Evolutionary conservation across 2,329 filamentous ascomycete species (phyloP).

Genomic region (Echinosphaeria canescens): DNA sequence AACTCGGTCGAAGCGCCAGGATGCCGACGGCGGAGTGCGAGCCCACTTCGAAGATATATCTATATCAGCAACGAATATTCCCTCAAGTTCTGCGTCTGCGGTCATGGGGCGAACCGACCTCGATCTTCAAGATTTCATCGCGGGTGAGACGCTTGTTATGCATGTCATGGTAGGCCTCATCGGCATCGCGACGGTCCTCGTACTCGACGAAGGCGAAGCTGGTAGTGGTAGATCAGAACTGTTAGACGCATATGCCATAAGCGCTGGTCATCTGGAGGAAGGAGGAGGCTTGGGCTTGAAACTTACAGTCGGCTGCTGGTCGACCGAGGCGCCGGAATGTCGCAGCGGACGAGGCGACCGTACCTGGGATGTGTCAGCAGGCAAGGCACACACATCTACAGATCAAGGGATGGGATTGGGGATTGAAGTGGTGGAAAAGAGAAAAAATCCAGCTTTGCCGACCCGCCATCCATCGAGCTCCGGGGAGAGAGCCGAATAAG

Average conservation of each 20-base stretch:
- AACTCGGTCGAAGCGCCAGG: slow-evolving; percentile 71
- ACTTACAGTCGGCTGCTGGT: slow-evolving; percentile 90
- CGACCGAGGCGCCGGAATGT: slow-evolving; percentile 90
- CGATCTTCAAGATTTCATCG: slow-evolving; percentile 92
- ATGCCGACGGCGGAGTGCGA: slow-evolving; percentile 89
- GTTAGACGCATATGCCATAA: no score
- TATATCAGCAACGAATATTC: background rate
- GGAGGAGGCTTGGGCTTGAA: background rate
- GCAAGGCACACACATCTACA: no score
- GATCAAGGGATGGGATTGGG: no score
- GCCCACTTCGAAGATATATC: slow-evolving; percentile 75
- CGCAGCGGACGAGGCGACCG: slow-evolving; percentile 91
- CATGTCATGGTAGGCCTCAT: slow-evolving; percentile 99
- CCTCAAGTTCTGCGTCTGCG: background rate
- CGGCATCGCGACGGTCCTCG: slow-evolving; percentile 91
- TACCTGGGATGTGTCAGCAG: slow-evolving; percentile 40
- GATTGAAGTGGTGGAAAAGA: no score
- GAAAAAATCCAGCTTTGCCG: slow-evolving; percentile 8
- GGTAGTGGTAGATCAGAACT: no score
- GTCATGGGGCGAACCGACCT: slow-evolving; percentile 30
- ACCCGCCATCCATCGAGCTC: slow-evolving; percentile 7
- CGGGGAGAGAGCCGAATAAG: no score
- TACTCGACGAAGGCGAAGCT: slow-evolving; percentile 98
- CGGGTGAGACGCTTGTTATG: slow-evolving; percentile 97
- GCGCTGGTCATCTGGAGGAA: no score